These are phyloP conservation scores for Tagetes patula DNA, from an alignment of 129 eudicot genomes.

Conservation along the genomic window DNA sequence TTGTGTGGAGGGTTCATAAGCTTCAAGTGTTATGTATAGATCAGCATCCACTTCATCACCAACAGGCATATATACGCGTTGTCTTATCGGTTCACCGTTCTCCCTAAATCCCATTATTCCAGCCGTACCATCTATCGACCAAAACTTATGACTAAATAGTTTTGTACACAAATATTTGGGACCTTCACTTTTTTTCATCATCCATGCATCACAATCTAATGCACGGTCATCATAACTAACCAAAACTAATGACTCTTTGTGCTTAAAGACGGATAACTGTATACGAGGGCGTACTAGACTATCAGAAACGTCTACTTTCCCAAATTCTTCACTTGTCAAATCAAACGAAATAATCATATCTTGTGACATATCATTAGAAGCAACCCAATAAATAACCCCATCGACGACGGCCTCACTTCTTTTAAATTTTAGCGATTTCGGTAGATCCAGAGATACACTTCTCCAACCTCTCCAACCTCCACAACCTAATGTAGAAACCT, in stretches of 20 bases:
- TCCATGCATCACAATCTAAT: not conserved
- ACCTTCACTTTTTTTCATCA: not conserved
- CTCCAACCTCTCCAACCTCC: not conserved
- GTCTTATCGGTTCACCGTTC: not conserved
- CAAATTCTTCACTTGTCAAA: conserved; percentile 4
- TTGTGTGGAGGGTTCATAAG: not conserved
- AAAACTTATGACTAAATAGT: not conserved
- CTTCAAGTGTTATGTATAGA: not conserved
- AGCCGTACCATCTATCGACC: not conserved
- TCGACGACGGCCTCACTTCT: not conserved
- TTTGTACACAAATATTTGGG: not conserved
- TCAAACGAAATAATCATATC: not conserved
- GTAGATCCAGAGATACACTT: not conserved
- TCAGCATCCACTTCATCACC: not conserved
- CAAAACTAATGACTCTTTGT: not conserved
- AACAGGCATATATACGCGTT: not conserved
- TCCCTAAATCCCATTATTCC: not conserved
- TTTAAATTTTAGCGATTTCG: not conserved
- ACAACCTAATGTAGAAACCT: not conserved
- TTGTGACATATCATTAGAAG: not conserved
- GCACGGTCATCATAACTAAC: not conserved
- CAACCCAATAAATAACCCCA: not conserved
- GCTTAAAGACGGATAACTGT: not conserved
- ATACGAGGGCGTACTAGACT: too few relatives aligned
- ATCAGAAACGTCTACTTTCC: not conserved